These are phyloP conservation scores for Lycium barbarum DNA, from an alignment of 257 asterid species.

Conservation along the genomic window DNA sequence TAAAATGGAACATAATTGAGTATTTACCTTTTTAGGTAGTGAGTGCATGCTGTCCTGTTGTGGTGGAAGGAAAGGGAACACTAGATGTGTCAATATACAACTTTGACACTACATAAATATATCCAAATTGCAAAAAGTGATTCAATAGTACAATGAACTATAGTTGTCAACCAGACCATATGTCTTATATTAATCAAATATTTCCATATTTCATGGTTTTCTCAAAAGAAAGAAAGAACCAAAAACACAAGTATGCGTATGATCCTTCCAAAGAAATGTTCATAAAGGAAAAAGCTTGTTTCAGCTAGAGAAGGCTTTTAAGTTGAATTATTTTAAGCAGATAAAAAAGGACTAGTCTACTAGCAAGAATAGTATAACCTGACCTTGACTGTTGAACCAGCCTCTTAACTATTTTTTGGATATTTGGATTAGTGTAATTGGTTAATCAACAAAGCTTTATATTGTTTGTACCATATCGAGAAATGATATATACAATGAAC, in stretches of 20 bases:
- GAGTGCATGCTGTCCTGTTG: neutral
- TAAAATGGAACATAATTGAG: too few species aligned
- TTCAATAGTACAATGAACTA: neutral
- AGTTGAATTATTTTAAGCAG: neutral
- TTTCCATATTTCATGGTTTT: slow-evolving; percentile 19
- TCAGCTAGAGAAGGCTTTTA: neutral
- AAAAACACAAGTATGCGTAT: neutral
- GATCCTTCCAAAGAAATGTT: neutral
- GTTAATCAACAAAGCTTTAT: too few species aligned
- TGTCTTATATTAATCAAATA: neutral
- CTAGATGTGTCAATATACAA: neutral
- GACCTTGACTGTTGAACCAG: too few species aligned
- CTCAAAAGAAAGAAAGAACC: neutral
- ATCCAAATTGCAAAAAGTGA: neutral
- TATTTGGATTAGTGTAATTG: too few species aligned
- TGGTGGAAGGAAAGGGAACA: neutral
- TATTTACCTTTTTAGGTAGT: neutral
- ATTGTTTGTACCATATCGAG: too few species aligned
- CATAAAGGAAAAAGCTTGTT: neutral
- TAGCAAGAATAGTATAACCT: too few species aligned
- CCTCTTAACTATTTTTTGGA: too few species aligned
- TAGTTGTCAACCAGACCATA: neutral
- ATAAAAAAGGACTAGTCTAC: too few species aligned
- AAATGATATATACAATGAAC: too few species aligned
- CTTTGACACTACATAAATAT: neutral